Base-by-base conservation (phyloP, 2,329 filamentous ascomycete species). In the Monosporascus sp. region DNA sequence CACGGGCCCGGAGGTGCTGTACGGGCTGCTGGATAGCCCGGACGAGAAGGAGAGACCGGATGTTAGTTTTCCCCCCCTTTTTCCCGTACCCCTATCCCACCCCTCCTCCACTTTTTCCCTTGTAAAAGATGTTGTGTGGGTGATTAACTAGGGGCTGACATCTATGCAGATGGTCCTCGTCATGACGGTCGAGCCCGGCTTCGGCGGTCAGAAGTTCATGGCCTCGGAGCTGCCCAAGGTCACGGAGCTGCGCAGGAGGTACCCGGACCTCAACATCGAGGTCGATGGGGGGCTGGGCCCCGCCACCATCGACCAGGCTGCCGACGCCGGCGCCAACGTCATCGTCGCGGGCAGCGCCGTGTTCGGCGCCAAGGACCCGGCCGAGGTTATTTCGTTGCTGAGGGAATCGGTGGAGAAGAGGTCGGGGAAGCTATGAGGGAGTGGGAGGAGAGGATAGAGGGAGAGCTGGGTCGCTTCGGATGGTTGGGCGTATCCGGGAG, bases 171-270 rank as follows among this genome's bases (percentile, higher is more conserved):
- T 99, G 94, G 91, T 96, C 38, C 85, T 99, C 19, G 83, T 99
- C 56, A 99, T 99, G 94, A 99, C 94, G 1, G 94, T 99, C 44
- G 84, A 99, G 74, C 94, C 94, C 45, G 94, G 94, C 46, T 99
- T 99, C 68, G 94, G 94, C 58, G 94, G 94, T 7, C 94, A 99
- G 70, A 97, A 96, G 68, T 99, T 99, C 79, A 97, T 97, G 91
- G 86, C 91, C 14, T 90, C 89, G 7, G 91, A 96, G 75, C 83
- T 99, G 61, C 91, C 93, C 68, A 99, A 99, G 76, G 94, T 99
- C 24, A 75, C 87, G 60, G 91, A 87, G 40, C 78, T 99, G 62
- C 85, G 94, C 55, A 76, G 86, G 68, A 85, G 83, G 65, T 99
- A 97, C 70, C 93, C 94, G 2, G 82, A 96, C 6, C 76, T 99